Conservation (phyloP, 345 rosid species). For the Euphorbia lathyris region DNA sequence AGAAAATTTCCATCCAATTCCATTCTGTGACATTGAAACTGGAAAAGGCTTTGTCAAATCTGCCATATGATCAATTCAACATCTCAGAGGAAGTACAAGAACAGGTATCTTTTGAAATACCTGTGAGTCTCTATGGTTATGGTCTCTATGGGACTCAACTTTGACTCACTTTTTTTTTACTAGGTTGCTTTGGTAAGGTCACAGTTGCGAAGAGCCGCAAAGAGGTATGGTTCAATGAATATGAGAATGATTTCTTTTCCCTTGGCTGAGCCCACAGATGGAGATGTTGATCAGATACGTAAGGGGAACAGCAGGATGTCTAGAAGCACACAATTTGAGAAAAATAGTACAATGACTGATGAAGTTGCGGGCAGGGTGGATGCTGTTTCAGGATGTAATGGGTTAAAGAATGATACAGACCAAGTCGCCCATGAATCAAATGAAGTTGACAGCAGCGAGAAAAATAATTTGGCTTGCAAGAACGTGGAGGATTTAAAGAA, state of each 20-base stretch:
- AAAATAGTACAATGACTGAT: constrained; percentile 23
- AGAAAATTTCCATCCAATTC: constrained; percentile 69
- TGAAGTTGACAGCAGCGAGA: constrained; percentile 36
- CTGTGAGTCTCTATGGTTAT: background rate
- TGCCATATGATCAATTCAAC: constrained; percentile 64
- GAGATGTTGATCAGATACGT: constrained; percentile 23
- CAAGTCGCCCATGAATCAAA: constrained; percentile 22
- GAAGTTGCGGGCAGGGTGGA: constrained; percentile 32
- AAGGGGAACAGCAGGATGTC: constrained; percentile 22
- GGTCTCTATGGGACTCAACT: background rate
- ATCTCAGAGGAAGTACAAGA: constrained; percentile 86
- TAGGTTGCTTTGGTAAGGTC: constrained; percentile 75
- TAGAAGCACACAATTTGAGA: constrained; percentile 29
- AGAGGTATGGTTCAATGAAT: constrained; percentile 60
- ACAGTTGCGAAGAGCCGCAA: constrained; percentile 75
- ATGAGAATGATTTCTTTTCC: constrained; percentile 40
- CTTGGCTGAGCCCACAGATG: constrained; percentile 45
- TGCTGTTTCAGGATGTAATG: constrained; percentile 11
- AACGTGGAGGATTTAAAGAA: constrained; percentile 52
- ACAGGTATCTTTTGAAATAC: constrained; percentile 46
- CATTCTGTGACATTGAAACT: constrained; percentile 81
- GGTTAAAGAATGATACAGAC: constrained; percentile 1
- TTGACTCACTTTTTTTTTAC: constrained; percentile 12
- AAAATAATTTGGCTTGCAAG: constrained; percentile 36
- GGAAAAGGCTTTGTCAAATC: constrained; percentile 64